Percentiles rank a stretch among this genome's conserved stretches.
Conservation (phyloP, 2,329 filamentous ascomycete species). For the Aspergillus fumigatiaffinis region DNA sequence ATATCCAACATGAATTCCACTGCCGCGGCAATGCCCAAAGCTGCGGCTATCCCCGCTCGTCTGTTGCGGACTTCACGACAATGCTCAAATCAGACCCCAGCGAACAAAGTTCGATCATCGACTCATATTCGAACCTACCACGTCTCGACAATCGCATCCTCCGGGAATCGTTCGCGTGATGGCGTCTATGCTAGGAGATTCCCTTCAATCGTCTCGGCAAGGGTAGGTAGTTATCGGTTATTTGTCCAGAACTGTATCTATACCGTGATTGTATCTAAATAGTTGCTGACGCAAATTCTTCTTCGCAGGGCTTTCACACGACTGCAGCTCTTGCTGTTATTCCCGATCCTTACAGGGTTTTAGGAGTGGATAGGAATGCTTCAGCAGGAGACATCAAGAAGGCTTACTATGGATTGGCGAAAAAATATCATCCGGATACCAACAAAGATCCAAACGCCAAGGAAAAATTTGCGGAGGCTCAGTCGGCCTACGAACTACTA, state of each 20-base stretch:
- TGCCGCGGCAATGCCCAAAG: constrained; percentile 40
- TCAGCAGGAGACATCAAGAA: constrained; percentile 90
- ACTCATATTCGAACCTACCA: constrained; percentile 36
- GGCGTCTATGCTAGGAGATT: constrained; percentile 23
- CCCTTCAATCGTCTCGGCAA: constrained; percentile 20
- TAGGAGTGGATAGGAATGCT: constrained; percentile 81
- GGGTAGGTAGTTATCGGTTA: constrained; percentile 26
- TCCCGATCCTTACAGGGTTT: constrained; percentile 79
- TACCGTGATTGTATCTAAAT: background rate
- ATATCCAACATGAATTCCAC: constrained; percentile 37
- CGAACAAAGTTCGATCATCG: constrained; percentile 25
- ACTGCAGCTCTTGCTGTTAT: constrained; percentile 60
- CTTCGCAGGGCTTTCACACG: constrained; percentile 40
- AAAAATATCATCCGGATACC: constrained; percentile 96
- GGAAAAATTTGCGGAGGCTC: constrained; percentile 89
- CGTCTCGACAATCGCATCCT: constrained; percentile 23
- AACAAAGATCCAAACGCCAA: constrained; percentile 95
- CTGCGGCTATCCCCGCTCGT: constrained; percentile 40
- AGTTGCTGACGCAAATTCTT: background rate
- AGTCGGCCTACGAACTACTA: constrained; percentile 88
- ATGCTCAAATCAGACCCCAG: constrained; percentile 34
- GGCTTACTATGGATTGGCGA: constrained; percentile 94
- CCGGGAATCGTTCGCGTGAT: constrained; percentile 24
- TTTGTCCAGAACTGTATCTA: background rate
- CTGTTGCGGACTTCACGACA: constrained; percentile 40